Conservation (phyloP, 345 rosid genomes). For the Iberis pinnata region DNA sequence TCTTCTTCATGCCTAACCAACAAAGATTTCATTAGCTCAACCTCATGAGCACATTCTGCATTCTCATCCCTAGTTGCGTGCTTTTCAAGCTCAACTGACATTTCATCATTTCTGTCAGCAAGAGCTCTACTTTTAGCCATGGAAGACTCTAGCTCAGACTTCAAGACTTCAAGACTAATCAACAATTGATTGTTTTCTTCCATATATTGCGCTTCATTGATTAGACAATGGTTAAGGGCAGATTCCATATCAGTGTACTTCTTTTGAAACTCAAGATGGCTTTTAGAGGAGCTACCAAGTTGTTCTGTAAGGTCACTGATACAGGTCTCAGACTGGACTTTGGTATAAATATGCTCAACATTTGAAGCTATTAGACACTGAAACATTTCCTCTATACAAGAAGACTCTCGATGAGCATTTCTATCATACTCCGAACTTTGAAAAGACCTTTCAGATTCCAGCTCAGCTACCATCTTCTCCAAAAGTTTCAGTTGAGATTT, state of each 20-base stretch:
- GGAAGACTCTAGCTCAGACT: constrained; percentile 47
- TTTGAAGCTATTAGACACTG: constrained; percentile 50
- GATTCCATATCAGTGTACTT: constrained; percentile 49
- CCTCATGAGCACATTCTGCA: constrained; percentile 39
- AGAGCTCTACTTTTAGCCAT: constrained; percentile 38
- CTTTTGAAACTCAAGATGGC: constrained; percentile 41
- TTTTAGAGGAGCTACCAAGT: constrained; percentile 37
- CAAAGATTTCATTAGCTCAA: constrained; percentile 46
- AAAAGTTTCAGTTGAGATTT: constrained; percentile 45
- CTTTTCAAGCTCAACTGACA: constrained; percentile 40
- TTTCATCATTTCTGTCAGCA: constrained; percentile 31
- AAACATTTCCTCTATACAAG: constrained; percentile 35
- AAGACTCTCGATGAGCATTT: constrained; percentile 20
- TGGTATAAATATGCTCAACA: constrained; percentile 39
- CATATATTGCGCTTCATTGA: constrained; percentile 36
- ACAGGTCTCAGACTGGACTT: constrained; percentile 44
- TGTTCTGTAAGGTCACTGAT: constrained; percentile 42
- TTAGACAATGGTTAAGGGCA: constrained; percentile 44
- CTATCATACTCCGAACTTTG: constrained; percentile 15
- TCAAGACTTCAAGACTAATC: constrained; percentile 37
- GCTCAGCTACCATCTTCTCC: constrained; percentile 47
- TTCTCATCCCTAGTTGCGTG: constrained; percentile 31
- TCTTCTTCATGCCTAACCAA: constrained; percentile 45
- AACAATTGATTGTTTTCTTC: constrained; percentile 57
- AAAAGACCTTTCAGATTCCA: constrained; percentile 50